phyloP scores from a whole-genome alignment of 192 early-diverging fungal genomes.

The Helicostylum pulchrum region DNA sequence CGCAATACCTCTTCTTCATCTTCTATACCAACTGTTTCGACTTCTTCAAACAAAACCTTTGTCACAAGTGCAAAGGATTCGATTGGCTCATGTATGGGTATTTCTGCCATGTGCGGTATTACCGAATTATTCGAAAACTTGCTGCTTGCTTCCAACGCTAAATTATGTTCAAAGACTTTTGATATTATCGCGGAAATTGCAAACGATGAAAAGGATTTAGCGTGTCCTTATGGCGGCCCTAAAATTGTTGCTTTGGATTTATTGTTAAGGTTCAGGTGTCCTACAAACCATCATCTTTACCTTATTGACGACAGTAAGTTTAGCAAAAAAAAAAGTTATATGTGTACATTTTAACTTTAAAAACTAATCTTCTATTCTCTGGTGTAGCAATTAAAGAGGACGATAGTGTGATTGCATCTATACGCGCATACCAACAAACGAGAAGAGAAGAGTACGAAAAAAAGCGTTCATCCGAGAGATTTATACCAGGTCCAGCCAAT shows the following conservation, averaged over 20 bases:
- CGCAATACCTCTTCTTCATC: neutral
- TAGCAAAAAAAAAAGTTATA: neutral
- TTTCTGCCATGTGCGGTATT: constrained; percentile 38
- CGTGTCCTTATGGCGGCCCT: constrained; percentile 36
- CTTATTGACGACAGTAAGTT: constrained; percentile 29
- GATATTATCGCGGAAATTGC: constrained; percentile 42
- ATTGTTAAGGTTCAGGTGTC: constrained; percentile 47
- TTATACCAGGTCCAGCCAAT: neutral
- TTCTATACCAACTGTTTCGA: constrained; percentile 6
- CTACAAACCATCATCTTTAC: constrained; percentile 52
- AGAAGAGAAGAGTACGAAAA: constrained; percentile 7
- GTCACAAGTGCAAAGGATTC: neutral
- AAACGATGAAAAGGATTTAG: constrained; percentile 24
- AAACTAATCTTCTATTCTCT: neutral
- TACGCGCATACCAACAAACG: constrained; percentile 6
- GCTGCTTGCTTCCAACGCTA: constrained; percentile 31
- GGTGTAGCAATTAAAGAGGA: constrained; percentile 3
- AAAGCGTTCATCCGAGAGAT: neutral
- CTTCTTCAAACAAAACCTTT: neutral
- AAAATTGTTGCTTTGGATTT: constrained; percentile 49
- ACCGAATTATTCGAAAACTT: constrained; percentile 47
- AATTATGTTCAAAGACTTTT: constrained; percentile 34
- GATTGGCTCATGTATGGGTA: constrained; percentile 31
- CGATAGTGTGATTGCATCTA: neutral
- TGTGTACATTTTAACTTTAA: no score